Conservation (phyloP, 1,284 basidiomycete genomes). For the Cutaneotrichosporon cutaneum region DNA sequence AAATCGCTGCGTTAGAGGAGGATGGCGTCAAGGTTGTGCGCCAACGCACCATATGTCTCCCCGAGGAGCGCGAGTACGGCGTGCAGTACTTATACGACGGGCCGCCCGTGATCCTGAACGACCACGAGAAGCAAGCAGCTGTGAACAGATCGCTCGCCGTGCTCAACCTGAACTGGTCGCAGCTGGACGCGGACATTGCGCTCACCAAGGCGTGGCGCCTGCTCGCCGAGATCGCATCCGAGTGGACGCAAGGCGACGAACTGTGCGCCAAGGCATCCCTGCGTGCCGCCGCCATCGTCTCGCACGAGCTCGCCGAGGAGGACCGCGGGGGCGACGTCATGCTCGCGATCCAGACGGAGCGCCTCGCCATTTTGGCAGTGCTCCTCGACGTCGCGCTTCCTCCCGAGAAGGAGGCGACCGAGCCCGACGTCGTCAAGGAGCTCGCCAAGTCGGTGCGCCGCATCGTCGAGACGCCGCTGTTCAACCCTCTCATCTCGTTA, state of each 20-base stretch:
- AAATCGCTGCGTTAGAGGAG: constrained; percentile 26
- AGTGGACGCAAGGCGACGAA: constrained; percentile 64
- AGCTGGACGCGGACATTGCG: constrained; percentile 73
- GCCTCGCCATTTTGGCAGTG: constrained; percentile 70
- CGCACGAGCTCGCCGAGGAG: constrained; percentile 67
- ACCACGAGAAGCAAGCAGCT: constrained; percentile 50
- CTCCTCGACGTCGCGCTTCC: constrained; percentile 69
- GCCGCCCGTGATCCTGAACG: constrained; percentile 27
- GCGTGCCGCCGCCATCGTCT: constrained; percentile 63
- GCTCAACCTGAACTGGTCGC: constrained; percentile 64
- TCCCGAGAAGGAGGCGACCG: constrained; percentile 57
- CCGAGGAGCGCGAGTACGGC: constrained; percentile 73
- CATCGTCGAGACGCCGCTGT: constrained; percentile 70
- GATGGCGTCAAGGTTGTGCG: constrained; percentile 44
- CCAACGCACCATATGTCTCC: constrained; percentile 63
- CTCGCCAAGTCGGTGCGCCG: constrained; percentile 66
- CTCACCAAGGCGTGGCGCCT: constrained; percentile 76
- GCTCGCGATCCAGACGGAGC: constrained; percentile 72
- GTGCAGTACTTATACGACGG: constrained; percentile 69
- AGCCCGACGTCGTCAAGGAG: constrained; percentile 46
- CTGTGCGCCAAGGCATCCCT: constrained; percentile 62
- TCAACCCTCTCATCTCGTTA: constrained; percentile 72
- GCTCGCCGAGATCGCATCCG: constrained; percentile 64
- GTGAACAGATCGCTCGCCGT: constrained; percentile 49
- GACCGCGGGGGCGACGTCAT: constrained; percentile 77